Percentiles rank a stretch among this genome's conserved stretches.
These are phyloP conservation scores for Puccinia polysora DNA, from an alignment of 1,284 basidiomycete genomes.

Conservation along the genomic window DNA sequence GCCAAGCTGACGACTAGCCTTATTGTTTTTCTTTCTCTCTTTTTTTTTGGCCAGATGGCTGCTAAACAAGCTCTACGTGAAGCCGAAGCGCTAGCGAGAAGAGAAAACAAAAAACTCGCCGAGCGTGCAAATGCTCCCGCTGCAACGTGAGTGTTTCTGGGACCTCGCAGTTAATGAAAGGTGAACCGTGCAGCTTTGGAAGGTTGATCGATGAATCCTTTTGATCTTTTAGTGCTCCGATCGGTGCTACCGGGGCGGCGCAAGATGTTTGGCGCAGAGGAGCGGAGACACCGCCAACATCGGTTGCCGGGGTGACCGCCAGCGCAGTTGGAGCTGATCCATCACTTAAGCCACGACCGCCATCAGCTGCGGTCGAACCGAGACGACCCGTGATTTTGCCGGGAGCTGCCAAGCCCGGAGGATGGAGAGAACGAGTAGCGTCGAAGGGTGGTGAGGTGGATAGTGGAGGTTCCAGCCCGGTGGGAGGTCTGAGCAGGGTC, in stretches of 20 bases:
- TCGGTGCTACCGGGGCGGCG: too few species aligned
- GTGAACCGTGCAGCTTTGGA: not conserved
- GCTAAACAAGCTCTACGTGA: constrained; percentile 28
- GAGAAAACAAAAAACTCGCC: constrained; percentile 22
- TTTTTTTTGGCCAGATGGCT: constrained; percentile 8
- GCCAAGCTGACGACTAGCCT: not conserved
- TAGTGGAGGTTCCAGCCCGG: constrained; percentile 31
- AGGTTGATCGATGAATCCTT: not conserved
- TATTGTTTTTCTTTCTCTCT: not conserved
- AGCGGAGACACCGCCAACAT: not conserved
- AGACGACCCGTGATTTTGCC: constrained; percentile 11
- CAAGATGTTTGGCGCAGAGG: not conserved
- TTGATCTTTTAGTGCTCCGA: not conserved
- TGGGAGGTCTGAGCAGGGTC: constrained; percentile 40
- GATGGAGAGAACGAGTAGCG: constrained; percentile 29
- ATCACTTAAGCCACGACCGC: too few species aligned
- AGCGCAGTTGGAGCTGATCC: too few species aligned
- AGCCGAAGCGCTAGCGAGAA: constrained; percentile 29
- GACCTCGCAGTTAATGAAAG: not conserved
- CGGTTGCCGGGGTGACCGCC: not conserved
- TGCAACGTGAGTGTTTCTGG: constrained; percentile 2
- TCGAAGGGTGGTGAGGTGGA: constrained; percentile 10
- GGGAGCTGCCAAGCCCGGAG: constrained; percentile 17
- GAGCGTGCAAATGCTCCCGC: constrained; percentile 1
- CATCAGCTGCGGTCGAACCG: not conserved